Evolutionary conservation across 495 filamentous ascomycete genomes (phyloP).

Genomic region (Jackrogersella minutella): DNA sequence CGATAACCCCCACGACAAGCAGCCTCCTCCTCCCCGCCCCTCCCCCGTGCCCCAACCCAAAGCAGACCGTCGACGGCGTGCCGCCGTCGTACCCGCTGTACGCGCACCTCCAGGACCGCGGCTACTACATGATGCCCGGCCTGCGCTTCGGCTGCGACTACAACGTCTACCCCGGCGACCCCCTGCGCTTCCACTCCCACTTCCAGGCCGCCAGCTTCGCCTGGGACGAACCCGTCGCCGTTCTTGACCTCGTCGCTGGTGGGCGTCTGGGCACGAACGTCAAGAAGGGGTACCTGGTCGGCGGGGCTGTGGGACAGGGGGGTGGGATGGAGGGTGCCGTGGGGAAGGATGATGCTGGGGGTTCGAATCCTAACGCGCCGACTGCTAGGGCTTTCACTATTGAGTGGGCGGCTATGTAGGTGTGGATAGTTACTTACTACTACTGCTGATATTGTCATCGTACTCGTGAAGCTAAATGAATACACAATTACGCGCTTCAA

Average conservation of each 20-base stretch:
- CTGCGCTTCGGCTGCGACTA: conserved; percentile 91
- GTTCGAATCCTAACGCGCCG: conserved; percentile 24
- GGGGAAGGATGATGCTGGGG: neutral
- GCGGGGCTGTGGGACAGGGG: conserved; percentile 60
- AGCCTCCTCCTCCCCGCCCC: conserved; percentile 38
- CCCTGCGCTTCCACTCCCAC: conserved; percentile 92
- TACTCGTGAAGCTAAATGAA: neutral
- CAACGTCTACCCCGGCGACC: conserved; percentile 93
- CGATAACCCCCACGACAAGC: conserved; percentile 46
- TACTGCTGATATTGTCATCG: neutral
- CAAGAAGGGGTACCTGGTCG: conserved; percentile 93
- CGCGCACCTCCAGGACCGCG: conserved; percentile 75
- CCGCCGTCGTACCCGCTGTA: conserved; percentile 66
- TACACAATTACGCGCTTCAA: neutral
- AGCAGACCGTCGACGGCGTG: conserved; percentile 26
- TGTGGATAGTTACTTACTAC: neutral
- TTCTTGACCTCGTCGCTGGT: conserved; percentile 84
- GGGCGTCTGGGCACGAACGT: conserved; percentile 91
- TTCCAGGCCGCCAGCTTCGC: conserved; percentile 79
- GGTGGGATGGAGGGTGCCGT: neutral
- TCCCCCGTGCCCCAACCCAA: conserved; percentile 40
- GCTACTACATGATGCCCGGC: conserved; percentile 90
- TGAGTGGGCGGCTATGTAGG: conserved; percentile 85
- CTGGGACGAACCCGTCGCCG: conserved; percentile 85
- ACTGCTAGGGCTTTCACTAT: conserved; percentile 74